Evolutionary conservation across 2,329 filamentous ascomycete genomes (phyloP).

Genomic region (Colletotrichum trifolii): DNA sequence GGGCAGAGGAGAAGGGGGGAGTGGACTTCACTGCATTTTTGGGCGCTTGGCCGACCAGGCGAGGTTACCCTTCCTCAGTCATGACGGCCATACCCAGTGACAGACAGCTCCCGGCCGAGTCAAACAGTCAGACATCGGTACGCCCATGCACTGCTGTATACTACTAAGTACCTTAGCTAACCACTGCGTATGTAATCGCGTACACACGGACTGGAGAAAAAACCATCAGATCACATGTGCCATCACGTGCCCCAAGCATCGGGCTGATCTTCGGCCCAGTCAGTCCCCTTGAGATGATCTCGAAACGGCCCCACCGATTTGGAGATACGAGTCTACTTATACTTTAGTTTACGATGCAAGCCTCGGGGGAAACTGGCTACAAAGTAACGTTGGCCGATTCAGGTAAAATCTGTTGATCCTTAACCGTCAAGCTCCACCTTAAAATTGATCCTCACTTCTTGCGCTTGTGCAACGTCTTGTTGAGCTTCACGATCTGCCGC

Average conservation of each 20-base stretch:
- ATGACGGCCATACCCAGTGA: neutral
- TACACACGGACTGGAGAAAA: neutral
- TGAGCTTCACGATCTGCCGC: neutral
- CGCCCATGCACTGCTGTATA: too few species aligned
- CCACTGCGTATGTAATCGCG: too few species aligned
- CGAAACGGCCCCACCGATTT: slow-evolving; percentile 33
- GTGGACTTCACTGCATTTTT: slow-evolving; percentile 33
- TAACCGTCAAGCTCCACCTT: slow-evolving; percentile 22
- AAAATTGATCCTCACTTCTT: slow-evolving; percentile 9
- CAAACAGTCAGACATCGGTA: too few species aligned
- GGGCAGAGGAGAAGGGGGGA: slow-evolving; percentile 18
- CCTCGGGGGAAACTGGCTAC: slow-evolving; percentile 30
- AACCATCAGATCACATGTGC: slow-evolving; percentile 23
- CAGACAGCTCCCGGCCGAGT: neutral
- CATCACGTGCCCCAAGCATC: slow-evolving; percentile 19
- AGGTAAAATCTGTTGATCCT: slow-evolving; percentile 30
- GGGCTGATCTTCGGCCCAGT: slow-evolving; percentile 20
- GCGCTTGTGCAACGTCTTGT: neutral
- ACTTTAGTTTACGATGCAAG: slow-evolving; percentile 28
- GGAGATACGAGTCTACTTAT: slow-evolving; percentile 35
- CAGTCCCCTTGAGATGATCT: slow-evolving; percentile 34
- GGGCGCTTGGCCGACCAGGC: slow-evolving; percentile 29
- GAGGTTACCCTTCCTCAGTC: neutral
- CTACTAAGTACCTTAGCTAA: too few species aligned
- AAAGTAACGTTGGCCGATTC: slow-evolving; percentile 15